Conservation (phyloP, 1,284 basidiomycete species). For the Mycosarcoma maydis region DNA sequence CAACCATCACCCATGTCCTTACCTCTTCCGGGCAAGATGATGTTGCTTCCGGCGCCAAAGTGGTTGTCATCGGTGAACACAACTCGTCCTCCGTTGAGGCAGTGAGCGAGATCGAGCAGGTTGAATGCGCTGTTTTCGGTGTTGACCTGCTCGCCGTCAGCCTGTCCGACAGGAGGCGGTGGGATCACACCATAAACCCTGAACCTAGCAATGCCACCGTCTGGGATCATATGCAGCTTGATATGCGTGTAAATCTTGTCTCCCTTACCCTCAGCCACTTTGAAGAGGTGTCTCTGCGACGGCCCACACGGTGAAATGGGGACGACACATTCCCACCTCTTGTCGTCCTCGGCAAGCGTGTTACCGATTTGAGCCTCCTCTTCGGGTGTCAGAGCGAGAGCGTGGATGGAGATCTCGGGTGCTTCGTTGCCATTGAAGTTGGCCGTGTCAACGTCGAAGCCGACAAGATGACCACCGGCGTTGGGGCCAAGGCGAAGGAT, state of each 20-base stretch:
- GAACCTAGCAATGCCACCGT: conserved; percentile 77
- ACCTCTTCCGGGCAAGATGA: conserved; percentile 89
- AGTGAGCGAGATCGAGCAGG: conserved; percentile 84
- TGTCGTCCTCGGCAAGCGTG: conserved; percentile 55
- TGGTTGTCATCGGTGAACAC: conserved; percentile 84
- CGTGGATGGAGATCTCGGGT: conserved; percentile 55
- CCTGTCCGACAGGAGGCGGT: conserved; percentile 56
- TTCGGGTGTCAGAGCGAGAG: conserved; percentile 30
- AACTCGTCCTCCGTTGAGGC: conserved; percentile 86
- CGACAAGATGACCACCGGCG: conserved; percentile 75
- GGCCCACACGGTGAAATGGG: conserved; percentile 72
- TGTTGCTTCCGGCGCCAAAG: conserved; percentile 89
- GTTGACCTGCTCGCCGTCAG: conserved; percentile 64
- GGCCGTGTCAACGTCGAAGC: conserved; percentile 94
- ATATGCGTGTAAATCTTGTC: conserved; percentile 77
- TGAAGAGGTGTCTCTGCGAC: conserved; percentile 84
- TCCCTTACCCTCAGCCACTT: conserved; percentile 68
- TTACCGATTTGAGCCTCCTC: conserved; percentile 39
- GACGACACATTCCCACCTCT: conserved; percentile 58
- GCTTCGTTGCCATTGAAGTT: conserved; percentile 94
- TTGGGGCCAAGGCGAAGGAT: conserved; percentile 86
- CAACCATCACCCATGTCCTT: conserved; percentile 96
- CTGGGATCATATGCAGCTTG: conserved; percentile 94
- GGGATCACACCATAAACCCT: conserved; percentile 65
- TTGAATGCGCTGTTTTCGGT: conserved; percentile 64